These are phyloP conservation scores for Debaryomyces coudertii DNA, from an alignment of 1,139 yeast genomes.

Conservation along the genomic window DNA sequence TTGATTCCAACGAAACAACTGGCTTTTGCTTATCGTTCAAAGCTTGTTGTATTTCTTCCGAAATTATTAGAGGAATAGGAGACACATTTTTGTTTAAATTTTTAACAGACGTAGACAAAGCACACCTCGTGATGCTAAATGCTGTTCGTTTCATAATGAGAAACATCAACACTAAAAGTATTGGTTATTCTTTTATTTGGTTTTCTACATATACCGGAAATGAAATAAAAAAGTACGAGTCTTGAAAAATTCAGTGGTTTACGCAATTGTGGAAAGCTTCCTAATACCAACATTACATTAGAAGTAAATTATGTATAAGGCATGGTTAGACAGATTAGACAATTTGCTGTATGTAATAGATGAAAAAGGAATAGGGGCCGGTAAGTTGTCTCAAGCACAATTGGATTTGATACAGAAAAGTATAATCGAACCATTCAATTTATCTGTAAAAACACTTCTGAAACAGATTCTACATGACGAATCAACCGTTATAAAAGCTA, in stretches of 20 bases:
- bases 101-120: not conserved
- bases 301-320: not conserved
- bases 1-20: slow-evolving; percentile 79
- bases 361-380: not conserved
- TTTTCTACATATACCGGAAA: not conserved
- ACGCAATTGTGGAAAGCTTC: not conserved
- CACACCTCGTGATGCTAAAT: not conserved
- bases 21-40: slow-evolving; percentile 53
- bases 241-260: not conserved
- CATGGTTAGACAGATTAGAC: not conserved
- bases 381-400: not conserved
- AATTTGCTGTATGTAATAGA: not conserved
- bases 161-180: not conserved
- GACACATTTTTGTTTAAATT: not conserved
- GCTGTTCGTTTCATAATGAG: not conserved
- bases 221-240: not conserved
- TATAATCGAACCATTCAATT: not conserved
- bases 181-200: not conserved
- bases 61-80: slow-evolving; percentile 31
- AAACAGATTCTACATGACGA: not conserved
- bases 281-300: not conserved
- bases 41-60: slow-evolving; percentile 68
- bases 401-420: not conserved
- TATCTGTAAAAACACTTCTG: not conserved
- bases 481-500: not conserved